Evolutionary conservation across 257 asterid genomes (phyloP), one percentile per base, ranked within the genome.

Genomic region (Parsonsia alboflavescens): DNA sequence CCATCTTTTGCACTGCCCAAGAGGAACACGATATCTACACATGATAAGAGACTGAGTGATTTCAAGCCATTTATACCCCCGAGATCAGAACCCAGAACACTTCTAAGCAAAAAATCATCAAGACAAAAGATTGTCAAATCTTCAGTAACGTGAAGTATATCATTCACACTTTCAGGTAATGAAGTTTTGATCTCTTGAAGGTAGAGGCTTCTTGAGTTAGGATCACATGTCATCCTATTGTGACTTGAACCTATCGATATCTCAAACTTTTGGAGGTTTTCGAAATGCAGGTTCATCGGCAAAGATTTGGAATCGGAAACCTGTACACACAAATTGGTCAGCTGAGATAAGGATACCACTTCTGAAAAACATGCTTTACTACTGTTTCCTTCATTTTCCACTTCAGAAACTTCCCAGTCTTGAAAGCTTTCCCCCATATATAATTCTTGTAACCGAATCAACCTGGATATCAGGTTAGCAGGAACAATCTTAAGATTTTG

Each of bases 271-370:
- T 24, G 39, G 19, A 68, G 22, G 54, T 68, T 68, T 4, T 56
- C 61, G 28, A 76, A 16, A 42, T 49, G 70, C 1, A 68, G 26
- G 28, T 42, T 30, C 19, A 2, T 33, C 15, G 75, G 74, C 39
- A 76, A 58, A 22, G 59, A 42, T 54, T 42, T 41, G 10, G 72
- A 39, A 11, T 36, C 6, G 6, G 61, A 9, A 19, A 68, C 46
- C 57, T 75, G 36, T 12, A 75, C 33, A 48, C 79, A 75, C 13
- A 75, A 68, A 75, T 53, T 68, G 44, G 79, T 48, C 74, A 75
- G 68, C 61, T 69, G 39, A 41, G 48, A 10, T 30, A 76, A 58
- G 4, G 80, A 58, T 71, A 39, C 42, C 16, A 76, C 12, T 76
- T 76, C 80, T 41, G 62, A 68, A 39, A 76, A 74, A 58, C 53